Evolutionary conservation across 2,329 filamentous ascomycete species (phyloP).

Genomic region (Pseudocercospora cruenta): DNA sequence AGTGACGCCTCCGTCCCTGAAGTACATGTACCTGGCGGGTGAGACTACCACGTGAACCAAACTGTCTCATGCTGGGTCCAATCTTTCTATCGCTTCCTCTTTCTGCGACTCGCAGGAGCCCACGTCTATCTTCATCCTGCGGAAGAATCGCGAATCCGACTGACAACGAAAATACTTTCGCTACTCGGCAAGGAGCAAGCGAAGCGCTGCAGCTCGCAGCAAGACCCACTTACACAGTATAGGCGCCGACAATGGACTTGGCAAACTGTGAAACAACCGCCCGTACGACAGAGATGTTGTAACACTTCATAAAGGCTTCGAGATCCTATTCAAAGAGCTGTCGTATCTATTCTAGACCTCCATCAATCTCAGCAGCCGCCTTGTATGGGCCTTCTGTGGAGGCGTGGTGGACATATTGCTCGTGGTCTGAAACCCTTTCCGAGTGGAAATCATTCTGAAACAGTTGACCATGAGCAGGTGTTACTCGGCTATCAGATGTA

Average conservation of each 20-base stretch:
- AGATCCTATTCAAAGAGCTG: neutral
- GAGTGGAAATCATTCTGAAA: constrained; percentile 6
- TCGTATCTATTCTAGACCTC: neutral
- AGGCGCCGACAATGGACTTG: constrained; percentile 3
- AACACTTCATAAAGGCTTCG: constrained; percentile 1
- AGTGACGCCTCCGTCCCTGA: constrained; percentile 5
- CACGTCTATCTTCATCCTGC: neutral
- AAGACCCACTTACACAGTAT: neutral
- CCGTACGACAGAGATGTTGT: neutral
- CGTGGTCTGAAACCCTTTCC: constrained; percentile 2
- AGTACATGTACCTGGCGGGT: neutral
- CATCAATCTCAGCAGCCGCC: constrained; percentile 7
- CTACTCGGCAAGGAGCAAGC: neutral
- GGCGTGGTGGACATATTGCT: neutral
- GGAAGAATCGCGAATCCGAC: neutral
- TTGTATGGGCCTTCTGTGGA: neutral
- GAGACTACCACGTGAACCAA: neutral
- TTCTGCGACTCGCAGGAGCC: neutral
- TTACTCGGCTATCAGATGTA: neutral
- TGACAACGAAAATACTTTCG: neutral
- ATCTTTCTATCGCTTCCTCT: neutral
- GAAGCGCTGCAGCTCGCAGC: neutral
- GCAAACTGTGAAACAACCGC: constrained; percentile 6
- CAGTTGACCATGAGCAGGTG: neutral
- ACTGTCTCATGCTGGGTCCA: neutral